phyloP scores from a whole-genome alignment of 169 alveolate species.

The Ichthyophthirius multifiliis region DNA sequence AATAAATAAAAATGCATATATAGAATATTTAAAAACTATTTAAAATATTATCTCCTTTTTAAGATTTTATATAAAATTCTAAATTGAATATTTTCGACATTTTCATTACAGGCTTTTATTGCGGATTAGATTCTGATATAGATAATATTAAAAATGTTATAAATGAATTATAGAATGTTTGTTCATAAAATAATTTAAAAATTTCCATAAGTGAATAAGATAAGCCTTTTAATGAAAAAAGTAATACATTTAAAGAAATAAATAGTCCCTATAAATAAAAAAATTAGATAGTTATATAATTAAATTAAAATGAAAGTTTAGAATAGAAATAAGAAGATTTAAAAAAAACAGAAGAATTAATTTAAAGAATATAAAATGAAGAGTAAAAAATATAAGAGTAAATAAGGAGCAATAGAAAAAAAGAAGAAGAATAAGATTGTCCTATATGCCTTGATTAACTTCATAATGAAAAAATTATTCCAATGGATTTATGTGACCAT shows the following conservation, averaged over 20 bases:
- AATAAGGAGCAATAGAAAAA: constrained; percentile 1
- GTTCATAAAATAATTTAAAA: background rate
- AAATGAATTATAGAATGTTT: background rate
- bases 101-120: background rate
- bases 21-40: no score
- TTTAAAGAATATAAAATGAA: constrained; percentile 23
- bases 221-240: background rate
- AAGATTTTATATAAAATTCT: no score
- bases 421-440: constrained; percentile 26
- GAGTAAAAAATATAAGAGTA: constrained; percentile 6
- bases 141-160: background rate
- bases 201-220: background rate
- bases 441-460: constrained; percentile 26
- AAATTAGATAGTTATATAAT: background rate
- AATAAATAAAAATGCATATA: no score
- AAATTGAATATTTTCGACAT: background rate
- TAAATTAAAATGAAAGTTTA: background rate
- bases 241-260: background rate
- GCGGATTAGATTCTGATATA: constrained; percentile 1
- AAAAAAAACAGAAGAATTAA: constrained; percentile 2
- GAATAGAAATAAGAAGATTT: background rate
- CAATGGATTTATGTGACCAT: constrained; percentile 39
- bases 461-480: constrained; percentile 27
- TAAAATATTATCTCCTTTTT: no score
- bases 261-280: background rate